A percentile compares a stretch with the other conserved stretches of the same genome.
Conservation (phyloP, 805 yeast genomes). For the Candida jianshihensis region DNA sequence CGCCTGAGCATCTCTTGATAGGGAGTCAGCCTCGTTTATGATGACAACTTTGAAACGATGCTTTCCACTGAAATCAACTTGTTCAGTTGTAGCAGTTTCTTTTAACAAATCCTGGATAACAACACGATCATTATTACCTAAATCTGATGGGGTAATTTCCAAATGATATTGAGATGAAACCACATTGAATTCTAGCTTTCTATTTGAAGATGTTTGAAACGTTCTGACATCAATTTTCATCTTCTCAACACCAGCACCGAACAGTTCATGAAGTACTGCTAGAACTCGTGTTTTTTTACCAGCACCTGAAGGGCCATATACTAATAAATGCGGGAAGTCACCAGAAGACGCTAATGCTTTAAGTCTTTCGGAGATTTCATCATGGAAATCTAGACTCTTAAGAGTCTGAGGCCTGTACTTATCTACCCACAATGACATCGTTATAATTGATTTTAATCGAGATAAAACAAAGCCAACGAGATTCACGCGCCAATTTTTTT, state of each 20-base stretch:
- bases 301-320: conserved; percentile 95
- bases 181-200: conserved; percentile 85
- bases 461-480: too few relatives aligned
- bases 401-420: conserved; percentile 77
- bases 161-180: conserved; percentile 88
- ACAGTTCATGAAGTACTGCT: conserved; percentile 70
- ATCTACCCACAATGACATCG: conserved; percentile 95
- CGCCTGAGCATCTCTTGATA: conserved; percentile 91
- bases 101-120: conserved; percentile 91
- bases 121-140: conserved; percentile 92
- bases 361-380: conserved; percentile 54
- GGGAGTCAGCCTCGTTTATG: conserved; percentile 85
- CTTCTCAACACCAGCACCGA: conserved; percentile 76
- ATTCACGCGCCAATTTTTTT: too few relatives aligned
- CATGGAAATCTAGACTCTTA: conserved; percentile 59
- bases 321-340: conserved; percentile 86
- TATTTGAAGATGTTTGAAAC: conserved; percentile 63
- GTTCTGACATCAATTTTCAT: conserved; percentile 86
- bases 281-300: conserved; percentile 94
- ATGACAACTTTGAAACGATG: conserved; percentile 72
- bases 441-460: too few relatives aligned
- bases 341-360: conserved; percentile 59
- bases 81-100: conserved; percentile 92
- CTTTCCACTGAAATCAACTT: conserved; percentile 65
- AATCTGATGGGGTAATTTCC: conserved; percentile 94